Evolutionary conservation across 257 asterid genomes (phyloP), one percentile per base, ranked within the genome.

Genomic region (Petunia secreta): DNA sequence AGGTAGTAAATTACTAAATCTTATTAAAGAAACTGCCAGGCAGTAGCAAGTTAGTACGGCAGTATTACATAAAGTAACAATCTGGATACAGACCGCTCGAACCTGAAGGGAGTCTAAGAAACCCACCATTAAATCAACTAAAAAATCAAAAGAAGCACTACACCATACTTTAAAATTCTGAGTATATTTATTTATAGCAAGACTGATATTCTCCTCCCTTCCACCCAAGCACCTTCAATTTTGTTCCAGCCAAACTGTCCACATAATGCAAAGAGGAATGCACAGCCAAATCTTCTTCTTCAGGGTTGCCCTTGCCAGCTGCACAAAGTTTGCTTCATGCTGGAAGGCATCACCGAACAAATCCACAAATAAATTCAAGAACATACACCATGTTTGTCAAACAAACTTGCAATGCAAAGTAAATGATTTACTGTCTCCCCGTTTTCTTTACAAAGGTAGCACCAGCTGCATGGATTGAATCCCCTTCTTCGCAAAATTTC

Each of bases 401-500:
- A 8, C 75, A 41, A 43, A 67, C 7, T 41, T 50, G 62, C 59
- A 11, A 71, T 34, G 62, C 36, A 57, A 48, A 5, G 77, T 10
- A 71, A 50, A 71, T 34, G 60, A 71, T 71, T 48, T 41, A 48
- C 34, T 48, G 34, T 71, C 77, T 71, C 43, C 43, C 77, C 58
- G 5, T 71, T 71, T 67, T 48, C 40, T 71, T 34, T 48, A 37
- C 77, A 48, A 46, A 69, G 34, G 44, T 34, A 71, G 59, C 25
- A 71, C 77, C 46, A 73, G 46, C 46, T 73, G 77, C 77, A 50
- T 14, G 36, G 77, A 34, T 73, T 48, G 50, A 71, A 34, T 25
- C 62, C 77, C 34, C 36, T 73, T 73, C 77, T 50, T 48, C 11
- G 77, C 77, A 50, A 2, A 73, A 25, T 11, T 73, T 48, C 46